These are phyloP conservation scores for Flaveria ramosissima DNA, from an alignment of 129 eudicot species.

Conservation along the genomic window DNA sequence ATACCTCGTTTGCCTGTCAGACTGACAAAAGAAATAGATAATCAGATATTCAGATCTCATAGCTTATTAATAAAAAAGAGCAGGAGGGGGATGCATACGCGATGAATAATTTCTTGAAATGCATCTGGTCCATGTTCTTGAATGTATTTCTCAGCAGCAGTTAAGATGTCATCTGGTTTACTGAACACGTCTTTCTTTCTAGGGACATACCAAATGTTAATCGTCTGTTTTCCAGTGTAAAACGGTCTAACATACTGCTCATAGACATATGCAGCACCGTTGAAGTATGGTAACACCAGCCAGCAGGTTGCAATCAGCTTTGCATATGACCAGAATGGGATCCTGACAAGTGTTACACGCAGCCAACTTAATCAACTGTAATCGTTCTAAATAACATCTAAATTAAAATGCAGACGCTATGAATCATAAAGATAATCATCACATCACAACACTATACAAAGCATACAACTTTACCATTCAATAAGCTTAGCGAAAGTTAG, in stretches of 20 bases:
- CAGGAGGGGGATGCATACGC: slow-evolving; percentile 31
- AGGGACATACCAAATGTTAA: slow-evolving; percentile 91
- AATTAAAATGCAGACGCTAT: neutral
- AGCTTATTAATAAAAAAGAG: neutral
- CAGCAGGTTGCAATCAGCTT: slow-evolving; percentile 92
- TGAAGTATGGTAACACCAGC: slow-evolving; percentile 96
- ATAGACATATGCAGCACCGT: slow-evolving; percentile 92
- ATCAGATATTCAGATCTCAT: slow-evolving; percentile 2
- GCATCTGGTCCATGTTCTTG: slow-evolving; percentile 84
- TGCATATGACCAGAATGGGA: slow-evolving; percentile 92
- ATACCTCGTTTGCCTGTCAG: slow-evolving; percentile 50
- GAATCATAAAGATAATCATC: neutral
- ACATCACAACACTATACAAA: neutral
- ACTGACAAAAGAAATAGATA: slow-evolving; percentile 36
- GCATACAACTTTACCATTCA: slow-evolving; percentile 61
- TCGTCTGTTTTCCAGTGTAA: slow-evolving; percentile 52
- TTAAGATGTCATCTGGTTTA: slow-evolving; percentile 83
- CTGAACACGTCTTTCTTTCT: slow-evolving; percentile 75
- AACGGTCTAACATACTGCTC: slow-evolving; percentile 78
- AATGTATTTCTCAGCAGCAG: slow-evolving; percentile 89
- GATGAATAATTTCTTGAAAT: slow-evolving; percentile 71
- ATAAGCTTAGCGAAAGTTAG: slow-evolving; percentile 83
- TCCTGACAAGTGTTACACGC: slow-evolving; percentile 42
- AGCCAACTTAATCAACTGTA: neutral
- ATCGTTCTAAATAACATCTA: neutral